Evolutionary conservation across 1,284 basidiomycete species (phyloP).

Genomic region (Flammula alnicola): DNA sequence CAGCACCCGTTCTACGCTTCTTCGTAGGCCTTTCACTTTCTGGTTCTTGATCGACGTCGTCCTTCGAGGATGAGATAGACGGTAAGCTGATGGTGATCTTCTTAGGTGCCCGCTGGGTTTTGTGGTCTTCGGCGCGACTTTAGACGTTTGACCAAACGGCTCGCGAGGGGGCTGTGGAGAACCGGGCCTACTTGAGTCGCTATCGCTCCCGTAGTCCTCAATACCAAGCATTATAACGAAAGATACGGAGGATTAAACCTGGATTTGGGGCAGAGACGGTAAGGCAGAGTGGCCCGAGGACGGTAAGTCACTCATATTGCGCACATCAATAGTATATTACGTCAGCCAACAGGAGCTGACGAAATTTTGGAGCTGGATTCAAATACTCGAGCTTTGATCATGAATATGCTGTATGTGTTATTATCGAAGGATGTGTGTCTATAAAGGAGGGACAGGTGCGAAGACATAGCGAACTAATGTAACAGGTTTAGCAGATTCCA

Average conservation of each 20-base stretch:
- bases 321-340: background rate
- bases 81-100: conserved; percentile 76
- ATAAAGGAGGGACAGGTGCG: conserved; percentile 30
- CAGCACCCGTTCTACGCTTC: conserved; percentile 63
- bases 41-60: conserved; percentile 40
- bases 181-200: conserved; percentile 39
- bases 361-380: background rate
- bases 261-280: background rate
- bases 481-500: conserved; percentile 31
- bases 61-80: conserved; percentile 44
- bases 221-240: conserved; percentile 63
- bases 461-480: conserved; percentile 27
- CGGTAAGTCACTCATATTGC: background rate
- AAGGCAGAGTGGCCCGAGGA: background rate
- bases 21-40: conserved; percentile 60
- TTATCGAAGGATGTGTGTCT: conserved; percentile 25
- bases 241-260: background rate
- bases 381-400: background rate
- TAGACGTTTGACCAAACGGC: conserved; percentile 42
- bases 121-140: conserved; percentile 37
- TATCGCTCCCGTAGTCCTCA: conserved; percentile 72
- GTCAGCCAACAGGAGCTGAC: conserved; percentile 5
- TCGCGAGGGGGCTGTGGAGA: conserved; percentile 25
- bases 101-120: conserved; percentile 54
- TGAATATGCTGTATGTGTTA: conserved; percentile 9